Evolutionary conservation across 2,329 filamentous ascomycete genomes (phyloP), one percentile per base, ranked within the genome.

Genomic region (Colletotrichum phormii): DNA sequence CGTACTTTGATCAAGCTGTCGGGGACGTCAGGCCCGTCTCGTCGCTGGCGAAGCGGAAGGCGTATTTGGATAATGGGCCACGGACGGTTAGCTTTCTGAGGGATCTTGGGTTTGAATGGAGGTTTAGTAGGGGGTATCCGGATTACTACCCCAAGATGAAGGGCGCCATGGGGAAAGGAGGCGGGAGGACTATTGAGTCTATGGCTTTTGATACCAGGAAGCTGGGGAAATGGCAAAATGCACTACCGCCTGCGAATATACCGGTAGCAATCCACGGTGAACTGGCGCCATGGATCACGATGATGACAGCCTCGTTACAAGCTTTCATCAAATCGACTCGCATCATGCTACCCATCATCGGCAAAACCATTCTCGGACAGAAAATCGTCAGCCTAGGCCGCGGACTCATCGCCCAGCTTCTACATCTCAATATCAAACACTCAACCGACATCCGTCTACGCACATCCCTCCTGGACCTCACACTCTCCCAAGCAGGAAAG

Each of bases 11-110:
- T 33, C 71, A 58, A 18, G 75, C 78, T 26, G 75, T 81, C 58
- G 77, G 75, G 9, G 77, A 81, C 51, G 78, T 72, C 5, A 80
- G 79, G 1, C 78, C 79, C 3, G 78, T 76, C 1, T 81, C 80
- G 3, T 79, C 79, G 11, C 46, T 26, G 5, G 77, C 73, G 54
- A 73, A 79, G 6, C 77, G 76, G 31, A 35, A 67, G 15, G 79
- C 80, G 1, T 83, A 79, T 67, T 67, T 83, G 1, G 75, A 78
- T 22, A 75, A 79, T 15, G 81, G 77, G 0, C 80, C 81, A 0
- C 54, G 74, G 66, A 80, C 83, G 79, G 75, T 81, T 18, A 64
- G 71, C 31, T 83, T 76, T 49, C 75, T 83, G 13, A 74, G 77
- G 64, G 59, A 74, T 8, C 18, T 64, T 18, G 81, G 80, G 9